Evolutionary conservation across 1,284 basidiomycete species (phyloP), one percentile per base, ranked within the genome.

Genomic region (Mycena sp.): DNA sequence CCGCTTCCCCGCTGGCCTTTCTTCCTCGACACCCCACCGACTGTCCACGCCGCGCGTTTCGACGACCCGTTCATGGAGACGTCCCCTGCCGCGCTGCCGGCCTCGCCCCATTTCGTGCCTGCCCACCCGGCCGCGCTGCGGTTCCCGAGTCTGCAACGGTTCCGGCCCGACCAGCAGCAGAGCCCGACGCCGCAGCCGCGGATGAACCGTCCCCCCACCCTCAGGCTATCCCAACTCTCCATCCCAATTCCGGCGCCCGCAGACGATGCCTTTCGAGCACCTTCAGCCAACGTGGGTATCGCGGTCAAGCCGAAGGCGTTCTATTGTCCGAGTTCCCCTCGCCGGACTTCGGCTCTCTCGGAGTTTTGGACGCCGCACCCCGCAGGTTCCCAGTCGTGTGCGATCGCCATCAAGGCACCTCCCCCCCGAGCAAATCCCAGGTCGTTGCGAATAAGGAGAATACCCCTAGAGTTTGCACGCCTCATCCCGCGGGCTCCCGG

Each of bases 111-210:
- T 5, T 53, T 48, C 46, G 43, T 50, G 35, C 58, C 44, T 38
- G n/a, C 43, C 16, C 56, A 57, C 38, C 57, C 57, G 5, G 41
- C 32, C 38, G 21, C 12, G 4, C 46, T 46, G 16, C 30, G 19
- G 19, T 57, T 23, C 50, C 59, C 28, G 11, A 45, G 46, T 51
- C 51, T 51, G 51, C 56, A 35, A 21, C 48, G 17, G 9, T 43
- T 46, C 45, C 37, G 46, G 44, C 14, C 49, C 29, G 23, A 35
- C 52, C 52, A 40, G 37, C 50, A 51, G 41, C 40, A 61, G 19
- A 67, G 65, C 38, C 65, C 65, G 21, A 67, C 65, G 40, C 65
- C 65, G 29, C 51, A 45, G 17, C 17, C 40, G 19, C 38, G 55
- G 12, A 17, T 35, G 2, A 61, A 48, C 10, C 49, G 65, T 12